phyloP scores from a whole-genome alignment of 306 rosid species.

The Castanea mollissima region DNA sequence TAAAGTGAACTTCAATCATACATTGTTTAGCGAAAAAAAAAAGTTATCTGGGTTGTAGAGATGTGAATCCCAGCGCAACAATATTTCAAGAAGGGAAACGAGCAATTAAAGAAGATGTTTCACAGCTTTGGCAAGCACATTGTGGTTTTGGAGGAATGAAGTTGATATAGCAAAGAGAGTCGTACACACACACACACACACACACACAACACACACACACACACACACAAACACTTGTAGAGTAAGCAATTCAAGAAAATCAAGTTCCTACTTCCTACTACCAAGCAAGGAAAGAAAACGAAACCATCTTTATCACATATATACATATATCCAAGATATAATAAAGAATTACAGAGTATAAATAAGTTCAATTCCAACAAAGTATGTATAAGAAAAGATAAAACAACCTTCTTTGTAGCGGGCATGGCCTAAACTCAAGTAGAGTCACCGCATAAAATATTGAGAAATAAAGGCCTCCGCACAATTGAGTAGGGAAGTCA shows the following conservation, averaged over 20 bases:
- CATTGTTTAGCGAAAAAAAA: too few relatives aligned
- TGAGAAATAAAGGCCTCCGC: neutral
- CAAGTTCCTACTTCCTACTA: neutral
- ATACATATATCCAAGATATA: neutral
- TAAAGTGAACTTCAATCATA: too few relatives aligned
- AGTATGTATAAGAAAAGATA: neutral
- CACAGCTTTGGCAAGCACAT: too few relatives aligned
- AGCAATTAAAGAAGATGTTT: too few relatives aligned
- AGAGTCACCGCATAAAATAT: conserved; percentile 19
- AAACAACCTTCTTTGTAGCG: conserved; percentile 57
- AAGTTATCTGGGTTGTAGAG: too few relatives aligned
- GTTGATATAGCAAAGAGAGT: too few relatives aligned
- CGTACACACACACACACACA: neutral
- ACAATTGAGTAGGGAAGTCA: conserved; percentile 18
- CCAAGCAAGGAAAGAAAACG: neutral
- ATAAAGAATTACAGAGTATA: neutral
- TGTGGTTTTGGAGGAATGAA: too few relatives aligned
- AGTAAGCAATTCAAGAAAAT: neutral
- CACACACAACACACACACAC: neutral
- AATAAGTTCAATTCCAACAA: too few relatives aligned
- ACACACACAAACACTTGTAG: neutral
- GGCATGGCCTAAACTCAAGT: conserved; percentile 46
- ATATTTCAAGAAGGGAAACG: too few relatives aligned
- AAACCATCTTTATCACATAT: neutral
- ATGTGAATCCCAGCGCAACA: too few relatives aligned